Base-by-base conservation (phyloP, 116 monocot species). In the Dioscorea cayenensis region DNA sequence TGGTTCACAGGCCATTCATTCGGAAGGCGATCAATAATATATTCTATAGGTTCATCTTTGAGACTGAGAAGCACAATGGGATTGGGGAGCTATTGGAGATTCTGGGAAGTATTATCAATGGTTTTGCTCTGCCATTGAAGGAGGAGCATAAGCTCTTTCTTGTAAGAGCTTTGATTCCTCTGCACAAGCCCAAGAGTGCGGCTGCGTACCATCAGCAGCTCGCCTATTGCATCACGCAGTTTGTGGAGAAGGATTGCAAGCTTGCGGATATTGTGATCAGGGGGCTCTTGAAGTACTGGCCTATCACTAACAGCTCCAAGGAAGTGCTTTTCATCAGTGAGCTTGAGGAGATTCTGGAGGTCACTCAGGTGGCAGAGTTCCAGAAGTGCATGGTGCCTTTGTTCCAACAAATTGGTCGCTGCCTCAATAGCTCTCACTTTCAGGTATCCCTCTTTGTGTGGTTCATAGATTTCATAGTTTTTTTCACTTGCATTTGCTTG, bases 171-270 rank as follows among this genome's bases (percentile, higher is more conserved):
- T 65, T 86, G 62, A 79, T 82, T 60, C 86, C 85, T 10, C 76
- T 86, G 22, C 82, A 86, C 49, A 86, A 86, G 74, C 79, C 82
- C 27, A 86, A 78, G 67, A 51, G 76, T 20, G 36, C 74, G 6
- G 66, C 66, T 12, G n/a, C 61, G 23, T 86, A 86, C 67, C 79
- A 86, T 58, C 76, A 78, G 65, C 86, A 82, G 74, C 76, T 86
- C 29, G 70, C 79, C 1, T 82, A 82, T 63, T 86, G 85, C 60
- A 76, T 81, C 36, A 66, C 71, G 2, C 85, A 81, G 71, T 85
- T 85, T 67, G 85, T 79, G 49, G 85, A 86, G 82, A 86, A 86
- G 73, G 86, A 86, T n/a, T 59, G 22, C 16, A 86, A 76, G 64
- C 79, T 86, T 20, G 82, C 82, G 3, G 82, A 79, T 38, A 74